Percentiles rank a stretch among this genome's conserved stretches.
Conservation (phyloP, 257 asterid genomes). For the Coffea canephora region DNA sequence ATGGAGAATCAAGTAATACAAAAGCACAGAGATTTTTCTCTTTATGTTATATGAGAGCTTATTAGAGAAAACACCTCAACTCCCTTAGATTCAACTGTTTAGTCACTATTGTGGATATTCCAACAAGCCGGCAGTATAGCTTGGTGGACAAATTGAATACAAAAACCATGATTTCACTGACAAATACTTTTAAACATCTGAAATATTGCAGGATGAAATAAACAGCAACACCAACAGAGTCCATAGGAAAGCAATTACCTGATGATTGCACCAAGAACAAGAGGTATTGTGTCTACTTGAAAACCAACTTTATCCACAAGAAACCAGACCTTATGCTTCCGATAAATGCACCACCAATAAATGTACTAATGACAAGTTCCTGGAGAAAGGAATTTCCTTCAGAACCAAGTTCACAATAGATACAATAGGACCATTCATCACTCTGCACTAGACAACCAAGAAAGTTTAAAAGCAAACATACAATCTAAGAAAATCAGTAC, state of each 20-base stretch:
- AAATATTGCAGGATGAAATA: neutral
- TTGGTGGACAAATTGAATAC: no score
- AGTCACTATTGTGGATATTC: no score
- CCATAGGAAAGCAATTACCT: slow-evolving; percentile 37
- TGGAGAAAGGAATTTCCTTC: slow-evolving; percentile 71
- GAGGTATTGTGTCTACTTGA: slow-evolving; percentile 76
- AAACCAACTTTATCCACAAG: slow-evolving; percentile 76
- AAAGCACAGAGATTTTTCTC: neutral
- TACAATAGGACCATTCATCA: slow-evolving; percentile 87
- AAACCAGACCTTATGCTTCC: slow-evolving; percentile 76
- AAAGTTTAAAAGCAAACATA: neutral
- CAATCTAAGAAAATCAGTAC: no score
- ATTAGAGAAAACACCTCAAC: neutral
- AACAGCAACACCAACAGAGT: neutral
- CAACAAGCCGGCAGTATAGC: no score
- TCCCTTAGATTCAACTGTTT: neutral
- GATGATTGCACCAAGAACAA: slow-evolving; percentile 70
- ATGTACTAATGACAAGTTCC: slow-evolving; percentile 90
- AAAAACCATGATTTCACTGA: no score
- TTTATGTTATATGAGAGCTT: neutral
- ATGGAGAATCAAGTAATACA: neutral
- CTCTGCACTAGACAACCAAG: slow-evolving; percentile 44
- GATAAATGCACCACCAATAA: slow-evolving; percentile 79
- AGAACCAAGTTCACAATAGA: slow-evolving; percentile 84
- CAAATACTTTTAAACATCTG: no score